Evolutionary conservation across 345 rosid genomes (phyloP).

Genomic region (Salix dunnii): DNA sequence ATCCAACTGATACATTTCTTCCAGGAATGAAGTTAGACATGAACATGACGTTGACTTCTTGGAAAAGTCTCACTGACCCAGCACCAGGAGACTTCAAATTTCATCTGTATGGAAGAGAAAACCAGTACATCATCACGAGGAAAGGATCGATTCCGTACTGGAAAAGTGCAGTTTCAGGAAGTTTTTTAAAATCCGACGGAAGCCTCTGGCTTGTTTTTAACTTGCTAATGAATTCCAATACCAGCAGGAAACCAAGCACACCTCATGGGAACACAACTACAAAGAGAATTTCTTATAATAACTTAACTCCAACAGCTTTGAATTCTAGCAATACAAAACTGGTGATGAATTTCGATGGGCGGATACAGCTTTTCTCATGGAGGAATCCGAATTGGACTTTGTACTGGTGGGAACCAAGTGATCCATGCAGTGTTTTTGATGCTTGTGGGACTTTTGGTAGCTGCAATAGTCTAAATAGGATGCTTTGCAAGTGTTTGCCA

Average conservation of each 20-base stretch:
- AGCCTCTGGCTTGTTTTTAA: background rate
- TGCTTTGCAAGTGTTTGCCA: slow-evolving; percentile 45
- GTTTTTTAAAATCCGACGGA: background rate
- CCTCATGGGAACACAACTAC: background rate
- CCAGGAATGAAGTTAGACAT: background rate
- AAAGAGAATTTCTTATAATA: background rate
- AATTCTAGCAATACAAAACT: background rate
- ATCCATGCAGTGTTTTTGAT: slow-evolving; percentile 39
- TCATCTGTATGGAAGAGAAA: background rate
- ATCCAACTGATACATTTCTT: background rate
- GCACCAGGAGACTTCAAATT: slow-evolving; percentile 11
- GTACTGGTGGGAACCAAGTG: slow-evolving; percentile 43
- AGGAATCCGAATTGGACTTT: slow-evolving; percentile 23
- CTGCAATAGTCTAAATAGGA: slow-evolving; percentile 39
- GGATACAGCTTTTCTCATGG: slow-evolving; percentile 30
- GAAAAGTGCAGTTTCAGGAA: slow-evolving; percentile 7
- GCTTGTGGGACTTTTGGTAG: slow-evolving; percentile 48
- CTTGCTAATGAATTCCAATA: background rate
- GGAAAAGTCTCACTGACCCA: background rate
- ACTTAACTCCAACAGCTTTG: background rate
- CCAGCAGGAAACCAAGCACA: background rate
- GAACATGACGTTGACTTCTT: background rate
- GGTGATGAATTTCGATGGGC: slow-evolving; percentile 36
- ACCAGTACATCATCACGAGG: background rate
- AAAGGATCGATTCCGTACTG: background rate